A percentile compares a stretch with the other conserved stretches of the same genome.
phyloP scores from a whole-genome alignment of 805 yeast genomes.

The Pichia phayaonensis region DNA sequence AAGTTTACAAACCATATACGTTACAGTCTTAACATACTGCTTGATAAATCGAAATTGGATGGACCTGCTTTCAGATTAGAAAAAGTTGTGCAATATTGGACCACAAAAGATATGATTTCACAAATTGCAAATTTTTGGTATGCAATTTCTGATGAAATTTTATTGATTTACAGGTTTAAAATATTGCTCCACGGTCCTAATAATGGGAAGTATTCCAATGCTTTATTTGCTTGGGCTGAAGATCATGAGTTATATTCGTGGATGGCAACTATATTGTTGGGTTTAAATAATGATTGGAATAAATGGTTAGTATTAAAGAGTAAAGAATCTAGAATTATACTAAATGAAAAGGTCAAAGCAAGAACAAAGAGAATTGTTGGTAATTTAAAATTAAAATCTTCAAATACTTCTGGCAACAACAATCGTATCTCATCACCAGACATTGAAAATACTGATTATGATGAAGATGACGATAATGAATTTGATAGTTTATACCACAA shows the following conservation, averaged over 20 bases:
- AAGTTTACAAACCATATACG: conserved; percentile 30
- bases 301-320: conserved; percentile 36
- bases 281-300: conserved; percentile 43
- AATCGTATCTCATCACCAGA: background rate
- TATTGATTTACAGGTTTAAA: conserved; percentile 51
- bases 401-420: background rate
- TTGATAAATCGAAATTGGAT: conserved; percentile 6
- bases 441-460: background rate
- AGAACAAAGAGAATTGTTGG: conserved; percentile 33
- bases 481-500: conserved; percentile 1
- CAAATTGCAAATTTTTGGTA: conserved; percentile 54
- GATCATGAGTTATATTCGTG: conserved; percentile 61
- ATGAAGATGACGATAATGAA: background rate
- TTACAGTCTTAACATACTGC: conserved; percentile 14
- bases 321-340: conserved; percentile 44
- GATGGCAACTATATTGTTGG: conserved; percentile 57
- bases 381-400: conserved; percentile 5
- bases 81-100: conserved; percentile 25
- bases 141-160: conserved; percentile 56
- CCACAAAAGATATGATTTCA: conserved; percentile 40
- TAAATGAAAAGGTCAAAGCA: conserved; percentile 55
- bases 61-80: conserved; percentile 15
- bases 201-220: conserved; percentile 21
- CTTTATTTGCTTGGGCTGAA: conserved; percentile 30
- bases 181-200: conserved; percentile 37